These are phyloP conservation scores for Mycena pura DNA, from an alignment of 768 basidiomycete species.

Conservation along the genomic window DNA sequence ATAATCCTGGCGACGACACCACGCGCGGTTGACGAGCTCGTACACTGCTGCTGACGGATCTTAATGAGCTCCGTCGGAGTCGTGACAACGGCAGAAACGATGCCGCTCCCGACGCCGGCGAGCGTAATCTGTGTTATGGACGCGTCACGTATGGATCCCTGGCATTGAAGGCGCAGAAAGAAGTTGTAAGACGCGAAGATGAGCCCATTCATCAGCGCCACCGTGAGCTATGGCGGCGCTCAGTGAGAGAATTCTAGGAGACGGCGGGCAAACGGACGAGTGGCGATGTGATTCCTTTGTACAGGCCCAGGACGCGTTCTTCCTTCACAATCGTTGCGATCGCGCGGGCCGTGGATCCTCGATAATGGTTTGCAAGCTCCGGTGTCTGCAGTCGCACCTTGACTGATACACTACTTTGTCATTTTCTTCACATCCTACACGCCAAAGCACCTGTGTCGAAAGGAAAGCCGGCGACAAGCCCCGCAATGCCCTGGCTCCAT, in stretches of 20 bases:
- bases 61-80: conserved; percentile 90
- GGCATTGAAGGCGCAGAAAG: conserved; percentile 72
- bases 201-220: conserved; percentile 82
- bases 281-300: conserved; percentile 81
- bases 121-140: conserved; percentile 74
- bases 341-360: conserved; percentile 64
- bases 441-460: conserved; percentile 67
- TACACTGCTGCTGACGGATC: conserved; percentile 78
- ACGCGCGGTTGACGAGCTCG: conserved; percentile 50
- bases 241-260: not conserved
- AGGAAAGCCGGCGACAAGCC: conserved; percentile 76
- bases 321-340: conserved; percentile 72
- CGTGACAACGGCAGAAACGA: conserved; percentile 80
- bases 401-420: conserved; percentile 47
- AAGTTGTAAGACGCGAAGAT: conserved; percentile 87
- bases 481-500: conserved; percentile 59
- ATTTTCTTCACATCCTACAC: not conserved
- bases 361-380: conserved; percentile 59
- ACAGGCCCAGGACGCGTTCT: conserved; percentile 72
- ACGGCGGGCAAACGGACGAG: conserved; percentile 38
- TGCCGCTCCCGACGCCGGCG: conserved; percentile 82
- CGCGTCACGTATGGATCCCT: conserved; percentile 54
- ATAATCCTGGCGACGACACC: conserved; percentile 65
- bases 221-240: conserved; percentile 56
- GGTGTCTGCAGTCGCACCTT: conserved; percentile 85